A percentile compares a stretch with the other conserved stretches of the same genome.
These are phyloP conservation scores for Jaltomata sinuosa DNA, from an alignment of 257 asterid genomes.

Conservation along the genomic window DNA sequence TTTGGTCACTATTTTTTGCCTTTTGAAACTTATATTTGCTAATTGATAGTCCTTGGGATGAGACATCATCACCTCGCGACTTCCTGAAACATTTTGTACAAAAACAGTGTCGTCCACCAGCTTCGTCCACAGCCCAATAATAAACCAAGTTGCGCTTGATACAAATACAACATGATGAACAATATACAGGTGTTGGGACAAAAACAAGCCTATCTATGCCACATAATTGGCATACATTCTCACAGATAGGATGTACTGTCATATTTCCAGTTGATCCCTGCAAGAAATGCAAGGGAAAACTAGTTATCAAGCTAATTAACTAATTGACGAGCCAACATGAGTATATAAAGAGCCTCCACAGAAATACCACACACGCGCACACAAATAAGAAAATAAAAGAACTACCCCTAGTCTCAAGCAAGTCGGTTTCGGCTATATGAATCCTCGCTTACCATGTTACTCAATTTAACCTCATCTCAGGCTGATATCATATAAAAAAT, in stretches of 20 bases:
- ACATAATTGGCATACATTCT: constrained; percentile 55
- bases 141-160: constrained; percentile 32
- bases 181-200: constrained; percentile 32
- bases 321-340: not conserved
- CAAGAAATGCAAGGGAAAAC: not conserved
- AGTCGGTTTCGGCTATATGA: not conserved
- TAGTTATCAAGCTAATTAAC: not conserved
- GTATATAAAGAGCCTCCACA: not conserved
- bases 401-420: not conserved
- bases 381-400: too few species aligned
- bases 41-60: constrained; percentile 33
- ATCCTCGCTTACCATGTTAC: not conserved
- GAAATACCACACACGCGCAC: too few species aligned
- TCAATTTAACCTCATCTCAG: not conserved
- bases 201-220: constrained; percentile 22
- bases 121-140: constrained; percentile 30
- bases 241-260: constrained; percentile 4
- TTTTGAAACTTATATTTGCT: constrained; percentile 35
- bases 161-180: constrained; percentile 34
- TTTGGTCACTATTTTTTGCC: constrained; percentile 29
- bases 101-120: constrained; percentile 21
- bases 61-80: constrained; percentile 33
- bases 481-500: not conserved
- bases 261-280: constrained; percentile 13
- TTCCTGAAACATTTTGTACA: constrained; percentile 41